Conservation (phyloP, 345 rosid species). For the Barbarea vulgaris region DNA sequence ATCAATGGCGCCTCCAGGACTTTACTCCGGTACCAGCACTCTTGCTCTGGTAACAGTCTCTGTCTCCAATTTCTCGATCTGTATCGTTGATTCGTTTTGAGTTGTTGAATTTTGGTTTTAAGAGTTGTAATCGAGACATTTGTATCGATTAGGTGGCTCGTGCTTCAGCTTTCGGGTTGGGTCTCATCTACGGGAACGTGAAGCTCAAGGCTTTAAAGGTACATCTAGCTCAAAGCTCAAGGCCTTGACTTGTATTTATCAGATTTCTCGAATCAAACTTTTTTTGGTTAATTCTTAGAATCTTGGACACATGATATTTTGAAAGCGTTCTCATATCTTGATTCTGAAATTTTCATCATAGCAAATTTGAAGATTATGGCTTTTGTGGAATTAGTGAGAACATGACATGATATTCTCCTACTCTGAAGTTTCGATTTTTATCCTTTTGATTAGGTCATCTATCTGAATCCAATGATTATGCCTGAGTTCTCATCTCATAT, state of each 20-base stretch:
- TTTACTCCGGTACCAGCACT: conserved; percentile 80
- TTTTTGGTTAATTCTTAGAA: not conserved
- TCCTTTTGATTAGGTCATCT: not conserved
- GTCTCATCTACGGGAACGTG: conserved; percentile 62
- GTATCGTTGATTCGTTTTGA: conserved; percentile 5
- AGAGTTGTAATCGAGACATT: conserved; percentile 14
- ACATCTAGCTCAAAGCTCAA: conserved; percentile 3
- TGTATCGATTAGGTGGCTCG: conserved; percentile 58
- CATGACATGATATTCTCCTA: not conserved
- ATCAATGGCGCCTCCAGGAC: conserved; percentile 69
- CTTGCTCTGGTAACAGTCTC: conserved; percentile 62
- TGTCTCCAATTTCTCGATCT: conserved; percentile 19
- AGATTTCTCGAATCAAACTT: not conserved
- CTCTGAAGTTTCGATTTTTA: conserved; percentile 3
- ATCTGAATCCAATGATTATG: not conserved
- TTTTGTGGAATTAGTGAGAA: conserved; percentile 6
- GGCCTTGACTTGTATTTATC: not conserved
- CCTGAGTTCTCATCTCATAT: conserved; percentile 4
- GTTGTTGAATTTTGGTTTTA: conserved; percentile 1
- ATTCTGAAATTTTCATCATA: not conserved
- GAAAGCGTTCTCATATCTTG: not conserved
- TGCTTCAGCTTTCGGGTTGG: conserved; percentile 66
- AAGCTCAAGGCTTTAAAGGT: conserved; percentile 76
- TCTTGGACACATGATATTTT: not conserved
- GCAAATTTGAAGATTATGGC: not conserved